Evolutionary conservation across 1,284 basidiomycete genomes (phyloP).

Genomic region (Trichosporon inkin): DNA sequence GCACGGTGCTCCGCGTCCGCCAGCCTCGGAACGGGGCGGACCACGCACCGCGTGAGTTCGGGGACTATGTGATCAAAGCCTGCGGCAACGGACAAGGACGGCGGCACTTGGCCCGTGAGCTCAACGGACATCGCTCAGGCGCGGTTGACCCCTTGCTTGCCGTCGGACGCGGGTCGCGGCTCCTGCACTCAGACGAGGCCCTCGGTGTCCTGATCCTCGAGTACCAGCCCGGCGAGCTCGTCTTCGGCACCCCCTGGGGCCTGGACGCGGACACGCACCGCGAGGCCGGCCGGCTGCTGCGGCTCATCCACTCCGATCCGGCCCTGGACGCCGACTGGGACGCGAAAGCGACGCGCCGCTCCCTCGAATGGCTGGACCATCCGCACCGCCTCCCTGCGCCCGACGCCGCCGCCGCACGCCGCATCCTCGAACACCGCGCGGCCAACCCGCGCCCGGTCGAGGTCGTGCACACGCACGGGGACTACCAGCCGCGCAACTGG

Average conservation of each 20-base stretch:
- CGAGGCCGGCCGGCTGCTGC: background rate
- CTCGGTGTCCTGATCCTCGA: background rate
- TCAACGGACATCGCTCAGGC: background rate
- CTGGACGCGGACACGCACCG: background rate
- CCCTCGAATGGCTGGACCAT: background rate
- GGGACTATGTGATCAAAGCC: background rate
- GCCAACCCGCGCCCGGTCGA: background rate
- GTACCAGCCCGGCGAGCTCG: background rate
- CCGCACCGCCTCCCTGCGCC: background rate
- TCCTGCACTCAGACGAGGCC: background rate
- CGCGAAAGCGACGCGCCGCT: background rate
- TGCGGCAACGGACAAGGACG: background rate
- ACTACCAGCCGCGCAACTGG: constrained; percentile 6
- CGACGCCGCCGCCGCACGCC: background rate
- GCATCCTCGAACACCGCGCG: background rate
- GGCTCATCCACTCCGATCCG: background rate
- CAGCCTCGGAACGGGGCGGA: too few species aligned
- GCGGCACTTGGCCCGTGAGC: background rate
- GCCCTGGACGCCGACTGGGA: background rate
- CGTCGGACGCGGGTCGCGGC: background rate
- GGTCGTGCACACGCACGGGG: background rate
- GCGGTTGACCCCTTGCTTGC: background rate
- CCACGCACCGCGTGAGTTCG: background rate
- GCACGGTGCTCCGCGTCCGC: background rate
- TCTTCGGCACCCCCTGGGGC: background rate